Percentiles rank a stretch among this genome's conserved stretches.
These are phyloP conservation scores for Colletotrichum sp. DNA, from an alignment of 2,329 filamentous ascomycete species.

Conservation along the genomic window DNA sequence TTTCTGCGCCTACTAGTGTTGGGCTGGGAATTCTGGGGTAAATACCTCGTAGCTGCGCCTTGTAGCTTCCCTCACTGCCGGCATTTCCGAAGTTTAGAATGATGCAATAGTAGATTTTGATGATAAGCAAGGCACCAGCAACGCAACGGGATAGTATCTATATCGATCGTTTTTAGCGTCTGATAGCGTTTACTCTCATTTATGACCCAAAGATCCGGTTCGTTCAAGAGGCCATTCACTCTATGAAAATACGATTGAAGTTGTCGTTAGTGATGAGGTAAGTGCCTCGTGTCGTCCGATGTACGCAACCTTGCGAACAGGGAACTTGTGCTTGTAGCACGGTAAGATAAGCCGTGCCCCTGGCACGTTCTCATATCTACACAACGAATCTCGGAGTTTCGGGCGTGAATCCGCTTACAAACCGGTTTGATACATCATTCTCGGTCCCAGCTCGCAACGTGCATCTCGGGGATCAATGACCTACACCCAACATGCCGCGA, in stretches of 20 bases:
- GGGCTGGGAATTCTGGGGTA: not conserved
- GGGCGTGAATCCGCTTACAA: not conserved
- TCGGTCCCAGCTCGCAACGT: not conserved
- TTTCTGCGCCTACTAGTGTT: accelerated
- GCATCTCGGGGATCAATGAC: not conserved
- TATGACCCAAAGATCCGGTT: not conserved
- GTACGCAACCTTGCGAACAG: not conserved
- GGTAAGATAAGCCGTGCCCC: not conserved
- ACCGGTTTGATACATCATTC: not conserved
- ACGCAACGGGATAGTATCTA: not conserved
- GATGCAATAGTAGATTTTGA: not conserved
- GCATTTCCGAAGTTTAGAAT: not conserved
- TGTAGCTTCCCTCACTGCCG: not conserved
- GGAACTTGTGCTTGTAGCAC: not conserved
- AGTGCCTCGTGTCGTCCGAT: not conserved
- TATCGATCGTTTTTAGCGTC: accelerated
- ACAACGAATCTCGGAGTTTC: not conserved
- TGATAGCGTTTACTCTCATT: not conserved
- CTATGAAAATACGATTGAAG: not conserved
- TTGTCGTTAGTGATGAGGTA: not conserved
- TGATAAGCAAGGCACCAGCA: not conserved
- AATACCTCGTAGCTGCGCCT: not conserved
- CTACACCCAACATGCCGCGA: not conserved
- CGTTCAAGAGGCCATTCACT: not conserved
- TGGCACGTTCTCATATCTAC: not conserved